Base-by-base conservation (phyloP, 441 rosid genomes). In the Pelargonium australe region DNA sequence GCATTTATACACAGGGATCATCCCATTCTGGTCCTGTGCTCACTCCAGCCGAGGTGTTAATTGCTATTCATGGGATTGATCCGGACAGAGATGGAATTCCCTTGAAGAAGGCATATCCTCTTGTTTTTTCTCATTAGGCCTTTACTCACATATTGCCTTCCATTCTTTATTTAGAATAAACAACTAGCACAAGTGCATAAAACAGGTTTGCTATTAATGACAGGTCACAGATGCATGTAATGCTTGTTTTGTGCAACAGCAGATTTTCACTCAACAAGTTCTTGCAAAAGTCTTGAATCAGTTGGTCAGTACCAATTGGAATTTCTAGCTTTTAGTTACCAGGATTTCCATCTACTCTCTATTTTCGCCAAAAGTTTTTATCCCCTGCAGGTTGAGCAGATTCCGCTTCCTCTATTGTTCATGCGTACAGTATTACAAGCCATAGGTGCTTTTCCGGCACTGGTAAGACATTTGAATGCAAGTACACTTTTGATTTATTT, bases 401-500 rank as follows among this genome's bases (percentile, higher is more conserved):
- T 85, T 82, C 98, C 99, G 55, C 88, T 92, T 76, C 99, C 99
- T 69, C 82, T 95, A 77, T 83, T 95, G 78, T 95, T 95, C 86
- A 95, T 95, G 99, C 96, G 98, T 34, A 95, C 99, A 1, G 98
- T 92, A 60, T 84, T 95, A 79, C 98, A 92, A 82, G 92, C 99
- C 72, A 83, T 95, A 61, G 96, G 96, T 80, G 96, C 96, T 74
- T 95, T 88, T 82, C 98, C 98, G 63, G 95, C 92, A 40, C 79
- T 95, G 96, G 99, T 95, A 81, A 86, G 81, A 70, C 70, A 70
- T 69, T 71, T 16, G 23, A 9, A 44, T 23, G 28, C 55, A 64
- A 44, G 1, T 53, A 64, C 44, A 31, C 63, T 7, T 41, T 41
- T 41, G 44, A 41, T 41, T 41, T 41, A 41, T 41, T 8, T 8